Conservation (phyloP, 1,284 basidiomycete species). For the Tetrapyrgos nigripes region DNA sequence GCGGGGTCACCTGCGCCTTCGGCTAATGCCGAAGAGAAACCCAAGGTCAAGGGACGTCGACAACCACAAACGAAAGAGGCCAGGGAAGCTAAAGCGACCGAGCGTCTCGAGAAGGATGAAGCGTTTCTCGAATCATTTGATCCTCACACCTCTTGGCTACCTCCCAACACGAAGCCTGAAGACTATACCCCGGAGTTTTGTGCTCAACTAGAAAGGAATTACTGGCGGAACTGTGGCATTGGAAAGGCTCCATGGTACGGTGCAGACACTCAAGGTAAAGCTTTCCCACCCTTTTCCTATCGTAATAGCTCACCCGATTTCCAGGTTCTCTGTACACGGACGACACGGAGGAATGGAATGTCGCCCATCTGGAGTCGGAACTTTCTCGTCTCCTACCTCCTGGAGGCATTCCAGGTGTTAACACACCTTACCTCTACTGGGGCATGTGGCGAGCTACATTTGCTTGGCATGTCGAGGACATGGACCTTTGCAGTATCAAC, state of each 20-base stretch:
- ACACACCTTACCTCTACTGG: conserved; percentile 97
- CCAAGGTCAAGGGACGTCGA: conserved; percentile 46
- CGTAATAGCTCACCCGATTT: conserved; percentile 2
- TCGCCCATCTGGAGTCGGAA: conserved; percentile 88
- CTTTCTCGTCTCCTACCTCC: conserved; percentile 83
- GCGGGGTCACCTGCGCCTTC: conserved; percentile 5
- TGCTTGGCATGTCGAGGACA: conserved; percentile 98
- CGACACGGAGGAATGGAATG: conserved; percentile 89
- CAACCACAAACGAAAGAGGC: conserved; percentile 51
- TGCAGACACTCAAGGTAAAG: conserved; percentile 88
- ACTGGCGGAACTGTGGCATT: conserved; percentile 91
- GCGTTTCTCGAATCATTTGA: conserved; percentile 77
- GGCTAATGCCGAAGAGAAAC: conserved; percentile 35
- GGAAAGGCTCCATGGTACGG: conserved; percentile 96
- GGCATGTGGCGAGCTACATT: conserved; percentile 99
- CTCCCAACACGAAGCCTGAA: conserved; percentile 65
- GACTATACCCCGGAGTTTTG: conserved; percentile 92
- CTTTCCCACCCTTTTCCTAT: conserved; percentile 7
- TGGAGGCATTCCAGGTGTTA: conserved; percentile 87
- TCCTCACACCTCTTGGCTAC: conserved; percentile 79
- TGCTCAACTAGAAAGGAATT: conserved; percentile 86
- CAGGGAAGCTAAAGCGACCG: conserved; percentile 59
- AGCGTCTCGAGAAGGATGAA: conserved; percentile 59
- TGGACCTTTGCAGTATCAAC: conserved; percentile 98
- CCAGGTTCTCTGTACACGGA: conserved; percentile 87